Percentiles rank a stretch among this genome's conserved stretches.
Evolutionary conservation across 116 monocot species (phyloP).

Genomic region (Posidonia oceanica): DNA sequence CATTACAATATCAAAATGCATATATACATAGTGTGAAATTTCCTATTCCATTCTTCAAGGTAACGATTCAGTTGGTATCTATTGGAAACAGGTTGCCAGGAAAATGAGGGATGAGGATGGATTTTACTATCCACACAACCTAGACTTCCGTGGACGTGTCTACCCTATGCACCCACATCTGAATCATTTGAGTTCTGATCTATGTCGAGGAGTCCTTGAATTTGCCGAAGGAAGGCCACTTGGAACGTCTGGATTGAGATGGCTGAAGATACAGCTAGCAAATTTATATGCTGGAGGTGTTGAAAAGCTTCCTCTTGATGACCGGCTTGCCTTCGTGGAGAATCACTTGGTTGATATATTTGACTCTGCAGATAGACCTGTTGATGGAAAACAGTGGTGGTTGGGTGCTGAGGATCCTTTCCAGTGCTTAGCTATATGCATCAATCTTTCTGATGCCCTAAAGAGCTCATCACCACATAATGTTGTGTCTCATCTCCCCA

Average conservation of each 20-base stretch:
- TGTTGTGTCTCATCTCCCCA: slow-evolving; percentile 49
- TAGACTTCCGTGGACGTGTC: slow-evolving; percentile 81
- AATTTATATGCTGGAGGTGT: slow-evolving; percentile 79
- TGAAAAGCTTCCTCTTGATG: slow-evolving; percentile 57
- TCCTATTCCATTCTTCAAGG: neutral
- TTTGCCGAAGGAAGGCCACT: slow-evolving; percentile 68
- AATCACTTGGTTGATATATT: slow-evolving; percentile 60
- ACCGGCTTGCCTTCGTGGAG: slow-evolving; percentile 54
- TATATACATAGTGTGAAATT: neutral
- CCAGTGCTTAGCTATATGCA: slow-evolving; percentile 79
- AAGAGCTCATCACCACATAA: slow-evolving; percentile 12
- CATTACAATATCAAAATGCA: neutral
- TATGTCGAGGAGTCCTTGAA: slow-evolving; percentile 67
- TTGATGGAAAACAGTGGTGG: slow-evolving; percentile 80
- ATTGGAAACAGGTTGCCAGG: slow-evolving; percentile 41
- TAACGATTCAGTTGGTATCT: neutral
- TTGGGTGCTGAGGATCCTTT: slow-evolving; percentile 78
- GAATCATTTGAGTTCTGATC: slow-evolving; percentile 79
- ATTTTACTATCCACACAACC: slow-evolving; percentile 85
- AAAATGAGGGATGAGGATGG: slow-evolving; percentile 70
- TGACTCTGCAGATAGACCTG: slow-evolving; percentile 69
- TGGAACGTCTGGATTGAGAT: slow-evolving; percentile 58
- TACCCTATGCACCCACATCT: slow-evolving; percentile 89
- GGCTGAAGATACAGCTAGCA: slow-evolving; percentile 85
- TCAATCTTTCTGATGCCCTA: slow-evolving; percentile 61